Evolutionary conservation across 148 eudicot genomes (phyloP).

Genomic region (Amaranthus cruentus): DNA sequence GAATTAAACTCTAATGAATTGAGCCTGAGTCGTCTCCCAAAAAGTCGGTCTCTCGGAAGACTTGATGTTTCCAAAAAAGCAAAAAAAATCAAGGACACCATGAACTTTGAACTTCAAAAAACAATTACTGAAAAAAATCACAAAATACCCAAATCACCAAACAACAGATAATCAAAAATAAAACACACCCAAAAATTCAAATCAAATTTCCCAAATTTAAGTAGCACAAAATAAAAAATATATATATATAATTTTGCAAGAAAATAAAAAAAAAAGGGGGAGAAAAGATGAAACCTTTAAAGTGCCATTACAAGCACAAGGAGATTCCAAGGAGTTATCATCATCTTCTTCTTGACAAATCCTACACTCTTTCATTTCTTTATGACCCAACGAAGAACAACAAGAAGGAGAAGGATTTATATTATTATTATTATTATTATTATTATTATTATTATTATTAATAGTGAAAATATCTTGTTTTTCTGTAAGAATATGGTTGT

Average conservation of each 20-base stretch:
- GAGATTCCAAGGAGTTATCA: slow-evolving; percentile 56
- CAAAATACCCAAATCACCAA: not conserved
- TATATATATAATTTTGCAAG: no score
- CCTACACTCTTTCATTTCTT: slow-evolving; percentile 60
- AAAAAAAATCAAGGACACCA: not conserved
- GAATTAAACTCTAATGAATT: no score
- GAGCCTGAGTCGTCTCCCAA: no score
- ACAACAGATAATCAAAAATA: not conserved
- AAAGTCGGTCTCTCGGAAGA: no score
- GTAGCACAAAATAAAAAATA: not conserved
- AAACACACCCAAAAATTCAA: not conserved
- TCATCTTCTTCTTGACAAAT: slow-evolving; percentile 85
- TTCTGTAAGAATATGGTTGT: not conserved
- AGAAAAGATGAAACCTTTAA: slow-evolving; percentile 46
- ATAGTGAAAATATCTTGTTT: not conserved
- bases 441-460: not conserved
- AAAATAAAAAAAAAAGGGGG: slow-evolving; percentile 4
- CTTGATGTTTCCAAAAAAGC: not conserved
- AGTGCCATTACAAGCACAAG: slow-evolving; percentile 90
- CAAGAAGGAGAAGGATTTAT: not conserved
- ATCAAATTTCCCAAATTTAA: not conserved
- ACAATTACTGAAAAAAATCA: not conserved
- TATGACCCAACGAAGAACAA: slow-evolving; percentile 11
- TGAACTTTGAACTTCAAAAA: not conserved
- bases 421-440: not conserved